Percentiles rank a stretch among this genome's conserved stretches.
Conservation (phyloP, 257 asterid species). For the Nicotiana sylvestris region DNA sequence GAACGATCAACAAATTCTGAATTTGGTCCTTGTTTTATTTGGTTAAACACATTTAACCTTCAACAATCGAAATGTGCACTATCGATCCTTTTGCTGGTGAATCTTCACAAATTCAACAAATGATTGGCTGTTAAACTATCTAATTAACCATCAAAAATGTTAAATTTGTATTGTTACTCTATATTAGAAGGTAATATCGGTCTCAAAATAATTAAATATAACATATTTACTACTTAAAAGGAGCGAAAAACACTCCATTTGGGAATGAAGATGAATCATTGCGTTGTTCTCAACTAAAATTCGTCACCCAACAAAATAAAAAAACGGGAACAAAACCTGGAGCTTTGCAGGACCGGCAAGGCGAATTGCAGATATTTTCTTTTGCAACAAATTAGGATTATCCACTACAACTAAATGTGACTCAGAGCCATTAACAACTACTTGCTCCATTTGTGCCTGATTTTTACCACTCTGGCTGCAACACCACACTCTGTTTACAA, state of each 20-base stretch:
- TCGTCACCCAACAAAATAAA: neutral
- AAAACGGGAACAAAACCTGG: slow-evolving; percentile 43
- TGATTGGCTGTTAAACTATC: no score
- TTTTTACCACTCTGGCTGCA: slow-evolving; percentile 24
- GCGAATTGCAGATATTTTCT: slow-evolving; percentile 54
- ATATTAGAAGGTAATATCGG: no score
- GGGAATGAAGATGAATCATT: neutral
- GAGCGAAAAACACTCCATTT: neutral
- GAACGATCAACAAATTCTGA: no score
- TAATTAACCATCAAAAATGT: no score
- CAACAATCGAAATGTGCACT: no score
- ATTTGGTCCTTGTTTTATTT: no score
- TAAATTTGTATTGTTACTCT: no score
- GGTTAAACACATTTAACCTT: no score
- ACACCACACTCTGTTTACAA: slow-evolving; percentile 19
- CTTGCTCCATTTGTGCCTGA: slow-evolving; percentile 51
- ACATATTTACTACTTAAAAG: no score
- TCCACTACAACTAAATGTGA: slow-evolving; percentile 53
- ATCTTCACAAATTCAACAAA: no score
- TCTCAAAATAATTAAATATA: no score
- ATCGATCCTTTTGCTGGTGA: no score
- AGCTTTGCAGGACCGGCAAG: slow-evolving; percentile 60
- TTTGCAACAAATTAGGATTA: slow-evolving; percentile 42
- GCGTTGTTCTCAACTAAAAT: neutral
- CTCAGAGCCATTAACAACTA: slow-evolving; percentile 50